phyloP scores from a whole-genome alignment of 495 filamentous ascomycete genomes.

The Evansstolkia leycettana region DNA sequence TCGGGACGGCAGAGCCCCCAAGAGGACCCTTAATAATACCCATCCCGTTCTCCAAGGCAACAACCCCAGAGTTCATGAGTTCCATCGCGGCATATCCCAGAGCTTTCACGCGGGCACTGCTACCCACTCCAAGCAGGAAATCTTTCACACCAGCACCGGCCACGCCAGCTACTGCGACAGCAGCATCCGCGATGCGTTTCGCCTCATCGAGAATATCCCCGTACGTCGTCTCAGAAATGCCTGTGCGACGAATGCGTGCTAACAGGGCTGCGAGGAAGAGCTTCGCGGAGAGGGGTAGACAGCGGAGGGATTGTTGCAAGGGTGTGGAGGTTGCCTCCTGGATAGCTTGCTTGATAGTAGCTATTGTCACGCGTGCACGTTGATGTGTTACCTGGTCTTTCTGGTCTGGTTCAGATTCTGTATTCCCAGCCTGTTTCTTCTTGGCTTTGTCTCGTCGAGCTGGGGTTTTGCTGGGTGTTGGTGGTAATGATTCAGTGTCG shows the following conservation, averaged over 20 bases:
- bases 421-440: constrained; percentile 1
- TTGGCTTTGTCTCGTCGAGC: constrained; percentile 20
- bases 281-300: constrained; percentile 69
- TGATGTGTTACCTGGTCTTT: constrained; percentile 9
- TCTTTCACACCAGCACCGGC: constrained; percentile 29
- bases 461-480: constrained; percentile 35
- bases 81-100: constrained; percentile 65
- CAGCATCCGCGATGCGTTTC: constrained; percentile 52
- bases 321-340: constrained; percentile 88
- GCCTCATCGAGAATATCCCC: constrained; percentile 91
- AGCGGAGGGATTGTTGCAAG: constrained; percentile 73
- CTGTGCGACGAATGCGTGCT: constrained; percentile 65
- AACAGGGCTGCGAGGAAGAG: constrained; percentile 74
- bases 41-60: constrained; percentile 59
- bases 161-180: constrained; percentile 32
- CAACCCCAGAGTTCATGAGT: constrained; percentile 74
- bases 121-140: constrained; percentile 29
- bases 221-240: constrained; percentile 73
- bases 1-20: constrained; percentile 25
- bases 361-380: constrained; percentile 67
- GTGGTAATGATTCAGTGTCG: constrained; percentile 23
- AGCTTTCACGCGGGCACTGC: constrained; percentile 46
- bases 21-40: constrained; percentile 16
- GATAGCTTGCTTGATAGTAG: constrained; percentile 86
- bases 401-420: background rate